Percentiles rank a stretch among this genome's conserved stretches.
Evolutionary conservation across 2,329 filamentous ascomycete species (phyloP).

Genomic region (Alternaria tenuissima): DNA sequence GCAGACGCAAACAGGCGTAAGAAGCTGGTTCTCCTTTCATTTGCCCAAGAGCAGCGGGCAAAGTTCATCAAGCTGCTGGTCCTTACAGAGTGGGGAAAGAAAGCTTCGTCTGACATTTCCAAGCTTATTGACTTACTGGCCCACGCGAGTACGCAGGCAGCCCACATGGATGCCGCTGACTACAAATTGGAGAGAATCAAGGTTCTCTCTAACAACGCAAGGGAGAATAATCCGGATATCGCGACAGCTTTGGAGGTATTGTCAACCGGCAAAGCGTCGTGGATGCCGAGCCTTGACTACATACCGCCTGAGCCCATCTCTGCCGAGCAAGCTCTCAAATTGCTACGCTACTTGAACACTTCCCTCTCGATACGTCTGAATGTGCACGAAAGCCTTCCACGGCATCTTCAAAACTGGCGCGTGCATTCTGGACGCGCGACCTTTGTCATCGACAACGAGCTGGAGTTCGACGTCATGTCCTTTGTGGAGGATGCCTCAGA

Average conservation of each 20-base stretch:
- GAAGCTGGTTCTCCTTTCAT: slow-evolving; percentile 77
- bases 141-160: slow-evolving; percentile 64
- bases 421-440: slow-evolving; percentile 89
- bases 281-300: slow-evolving; percentile 84
- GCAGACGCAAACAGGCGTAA: slow-evolving; percentile 59
- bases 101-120: slow-evolving; percentile 71
- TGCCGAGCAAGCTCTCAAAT: slow-evolving; percentile 74
- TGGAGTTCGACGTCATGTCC: slow-evolving; percentile 92
- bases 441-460: slow-evolving; percentile 83
- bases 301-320: slow-evolving; percentile 76
- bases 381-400: slow-evolving; percentile 81
- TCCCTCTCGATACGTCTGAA: slow-evolving; percentile 83
- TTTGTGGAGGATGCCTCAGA: slow-evolving; percentile 82
- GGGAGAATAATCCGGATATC: slow-evolving; percentile 88
- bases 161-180: slow-evolving; percentile 56
- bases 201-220: slow-evolving; percentile 72
- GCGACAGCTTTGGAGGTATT: slow-evolving; percentile 87
- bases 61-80: slow-evolving; percentile 95
- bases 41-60: slow-evolving; percentile 79
- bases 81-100: slow-evolving; percentile 85
- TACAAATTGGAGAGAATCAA: slow-evolving; percentile 73
- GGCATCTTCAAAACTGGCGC: slow-evolving; percentile 77
- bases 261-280: slow-evolving; percentile 76
- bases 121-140: slow-evolving; percentile 86
- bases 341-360: slow-evolving; percentile 83